Percentiles rank a stretch among this genome's conserved stretches.
Evolutionary conservation across 2,329 filamentous ascomycete genomes (phyloP).

Genomic region (Fonsecaea pedrosoi): DNA sequence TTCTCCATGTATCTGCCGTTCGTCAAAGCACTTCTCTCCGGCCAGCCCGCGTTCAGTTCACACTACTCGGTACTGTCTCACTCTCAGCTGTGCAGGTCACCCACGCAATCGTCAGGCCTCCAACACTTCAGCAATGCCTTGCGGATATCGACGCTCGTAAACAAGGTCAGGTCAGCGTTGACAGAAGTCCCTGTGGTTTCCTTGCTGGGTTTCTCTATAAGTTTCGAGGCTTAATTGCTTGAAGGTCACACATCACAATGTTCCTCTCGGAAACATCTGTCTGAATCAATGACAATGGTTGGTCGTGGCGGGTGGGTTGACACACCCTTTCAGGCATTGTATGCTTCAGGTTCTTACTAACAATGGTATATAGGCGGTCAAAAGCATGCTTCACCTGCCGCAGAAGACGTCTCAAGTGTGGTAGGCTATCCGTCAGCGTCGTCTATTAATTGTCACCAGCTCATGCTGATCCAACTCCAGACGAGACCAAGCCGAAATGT

Average conservation of each 20-base stretch:
- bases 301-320: background rate
- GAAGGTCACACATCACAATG: background rate
- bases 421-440: slow-evolving; percentile 1
- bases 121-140: background rate
- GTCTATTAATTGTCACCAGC: background rate
- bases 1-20: background rate
- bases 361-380: slow-evolving; percentile 15
- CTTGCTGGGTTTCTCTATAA: background rate
- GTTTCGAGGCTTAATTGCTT: background rate
- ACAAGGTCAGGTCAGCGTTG: background rate
- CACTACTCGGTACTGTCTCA: background rate
- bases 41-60: background rate
- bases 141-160: background rate
- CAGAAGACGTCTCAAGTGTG: slow-evolving; percentile 14
- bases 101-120: background rate
- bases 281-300: background rate
- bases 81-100: background rate
- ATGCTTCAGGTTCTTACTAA: background rate
- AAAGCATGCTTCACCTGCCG: slow-evolving; percentile 18
- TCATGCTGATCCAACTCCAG: slow-evolving; percentile 2
- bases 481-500: slow-evolving; percentile 20
- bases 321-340: background rate
- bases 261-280: background rate
- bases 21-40: background rate
- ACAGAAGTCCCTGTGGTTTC: background rate